Base-by-base conservation (phyloP, 495 filamentous ascomycete species). In the Aspergillus steynii region DNA sequence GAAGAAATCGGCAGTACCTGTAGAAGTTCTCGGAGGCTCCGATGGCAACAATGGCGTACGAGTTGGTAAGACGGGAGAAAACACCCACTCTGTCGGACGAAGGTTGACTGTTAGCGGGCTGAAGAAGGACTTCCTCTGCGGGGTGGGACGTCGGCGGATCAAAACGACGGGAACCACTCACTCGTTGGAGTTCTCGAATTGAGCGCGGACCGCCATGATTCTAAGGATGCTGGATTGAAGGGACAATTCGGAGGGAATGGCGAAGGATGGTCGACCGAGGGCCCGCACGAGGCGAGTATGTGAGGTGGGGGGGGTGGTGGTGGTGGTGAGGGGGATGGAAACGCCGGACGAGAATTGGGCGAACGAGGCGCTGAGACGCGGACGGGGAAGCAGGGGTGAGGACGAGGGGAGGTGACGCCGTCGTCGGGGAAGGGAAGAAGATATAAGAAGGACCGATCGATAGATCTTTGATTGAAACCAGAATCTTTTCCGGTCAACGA, bases 171-270 rank as follows among this genome's bases (percentile, higher is more conserved):
- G 2, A 12, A 26, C 29, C 14, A 80, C 86, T 72, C 76, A 98
- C 95, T 98, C 95, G 82, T 98, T 97, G 64, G 92, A 96, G 80
- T 96, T 97, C 80, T 98, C 95, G 74, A 98, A 99, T 81, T 95
- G 88, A 58, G 90, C 89, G 74, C 90, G 87, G 53, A 93, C 90
- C 78, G 90, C 87, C 90, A 93, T 93, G 70, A 59, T 70, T 65
- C 27, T 9, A 6, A 26, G 34, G 29, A 9, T 9, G 7, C 3
- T 29, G 7, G 55, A 12, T 42, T 42, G 46, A 34, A 58, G 26
- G 2, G 3, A 27, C 3, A 3, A 56, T 45, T 27, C 20, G 14
- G 31, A 51, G 26, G 29, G 37, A 25, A 61, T 51, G 29, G 42
- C 9, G 27, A 31, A 48, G 28, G 37, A 47, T 10, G 37, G 29